phyloP scores from a whole-genome alignment of 441 rosid species.

The Raphanus hybrid region DNA sequence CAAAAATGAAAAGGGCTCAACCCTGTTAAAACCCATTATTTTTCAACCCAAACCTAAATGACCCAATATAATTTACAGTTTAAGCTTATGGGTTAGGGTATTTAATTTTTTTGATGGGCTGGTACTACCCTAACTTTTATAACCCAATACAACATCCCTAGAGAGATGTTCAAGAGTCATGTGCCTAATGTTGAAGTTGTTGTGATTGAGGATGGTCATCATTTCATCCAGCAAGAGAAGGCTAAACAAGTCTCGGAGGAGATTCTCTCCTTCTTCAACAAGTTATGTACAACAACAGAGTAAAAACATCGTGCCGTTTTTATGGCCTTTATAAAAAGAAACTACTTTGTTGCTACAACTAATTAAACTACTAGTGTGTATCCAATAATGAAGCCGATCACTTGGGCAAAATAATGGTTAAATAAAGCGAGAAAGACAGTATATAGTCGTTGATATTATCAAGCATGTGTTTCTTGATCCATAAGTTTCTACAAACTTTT shows the following conservation, averaged over 20 bases:
- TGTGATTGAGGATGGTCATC: constrained; percentile 52
- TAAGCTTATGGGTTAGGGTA: no score
- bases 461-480: not conserved
- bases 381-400: not conserved
- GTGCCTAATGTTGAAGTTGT: constrained; percentile 47
- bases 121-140: no score
- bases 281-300: constrained; percentile 17
- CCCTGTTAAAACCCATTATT: no score
- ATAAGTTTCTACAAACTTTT: not conserved
- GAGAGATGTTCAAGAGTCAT: constrained; percentile 45
- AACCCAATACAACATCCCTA: no score
- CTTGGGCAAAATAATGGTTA: not conserved
- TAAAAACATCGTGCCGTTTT: constrained; percentile 7
- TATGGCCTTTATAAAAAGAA: constrained; percentile 5
- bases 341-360: not conserved
- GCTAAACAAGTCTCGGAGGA: constrained; percentile 55
- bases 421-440: not conserved
- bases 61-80: no score
- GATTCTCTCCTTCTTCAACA: constrained; percentile 59
- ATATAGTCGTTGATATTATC: not conserved
- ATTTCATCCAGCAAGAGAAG: constrained; percentile 62
- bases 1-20: no score
- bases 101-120: no score
- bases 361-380: constrained; percentile 17
- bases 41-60: no score